Evolutionary conservation across 1,284 basidiomycete species (phyloP), one percentile per base, ranked within the genome.

Genomic region (Melampsora occidentalis): DNA sequence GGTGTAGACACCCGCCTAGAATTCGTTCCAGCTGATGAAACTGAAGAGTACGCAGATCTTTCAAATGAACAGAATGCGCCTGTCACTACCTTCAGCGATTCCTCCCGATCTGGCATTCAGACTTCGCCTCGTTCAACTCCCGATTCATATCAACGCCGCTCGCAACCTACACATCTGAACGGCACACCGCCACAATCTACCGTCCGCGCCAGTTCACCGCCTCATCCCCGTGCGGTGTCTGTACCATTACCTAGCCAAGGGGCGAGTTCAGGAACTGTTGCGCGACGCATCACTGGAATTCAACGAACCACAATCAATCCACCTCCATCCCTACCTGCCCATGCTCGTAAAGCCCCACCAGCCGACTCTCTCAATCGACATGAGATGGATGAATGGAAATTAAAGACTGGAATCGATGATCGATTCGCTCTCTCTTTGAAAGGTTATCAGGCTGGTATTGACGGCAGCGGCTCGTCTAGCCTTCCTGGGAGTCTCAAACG

Each of bases 311-410:
- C 57, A 59, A 59, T 64, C 18, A 68, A 67, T 68, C 73, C 73
- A 25, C 73, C 73, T 2, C 57, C 61, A 16, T 76, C 73, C 0
- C 14, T 76, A 14, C 73, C 73, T 12, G 28, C 73, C 5, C 65
- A 67, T 46, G 66, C 73, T 48, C 57, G 73, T 31, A 65, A 65
- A 7, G 65, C 73, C 2, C 28, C 33, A 9, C 73, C 73, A n/a
- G 33, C 28, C 22, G 73, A 76, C 35, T n/a, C 62, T 1, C 53
- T 76, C 25, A 69, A 62, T 33, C 53, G 73, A 10, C 18, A 68
- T 46, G 73, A 76, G 42, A 68, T 76, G 51, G 65, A 69, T 62
- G 73, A 76, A 69, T 76, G 73, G 73, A 66, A 65, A 35, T 61
- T 25, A 22, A 65, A 76, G 62, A 76, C 73, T 59, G 73, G 73